Conservation (phyloP, 75 land plant species). For the Cupressus sempervirens region DNA sequence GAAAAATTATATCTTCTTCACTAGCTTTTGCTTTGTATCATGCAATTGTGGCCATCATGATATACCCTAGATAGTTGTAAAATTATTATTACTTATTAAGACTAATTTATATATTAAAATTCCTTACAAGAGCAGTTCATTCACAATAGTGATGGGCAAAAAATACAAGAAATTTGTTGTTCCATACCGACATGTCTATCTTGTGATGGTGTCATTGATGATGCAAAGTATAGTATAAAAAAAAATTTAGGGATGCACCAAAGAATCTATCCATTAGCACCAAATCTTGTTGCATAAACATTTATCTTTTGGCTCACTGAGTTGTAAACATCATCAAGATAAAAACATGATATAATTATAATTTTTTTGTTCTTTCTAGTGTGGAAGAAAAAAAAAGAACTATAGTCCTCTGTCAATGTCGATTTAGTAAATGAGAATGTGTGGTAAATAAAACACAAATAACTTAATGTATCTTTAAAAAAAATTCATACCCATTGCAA, state of each 20-base stretch:
- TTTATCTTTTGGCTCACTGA: background rate
- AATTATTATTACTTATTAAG: background rate
- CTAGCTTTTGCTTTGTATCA: conserved; percentile 19
- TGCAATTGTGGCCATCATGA: background rate
- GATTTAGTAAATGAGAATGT: background rate
- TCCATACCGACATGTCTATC: background rate
- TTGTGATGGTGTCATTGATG: conserved; percentile 29
- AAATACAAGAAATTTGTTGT: conserved; percentile 2
- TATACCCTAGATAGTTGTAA: conserved; percentile 6
- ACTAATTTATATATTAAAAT: background rate
- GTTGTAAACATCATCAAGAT: background rate
- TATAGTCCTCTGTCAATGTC: background rate
- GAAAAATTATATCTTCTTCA: conserved; percentile 9
- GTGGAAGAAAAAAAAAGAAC: background rate
- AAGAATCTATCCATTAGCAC: conserved; percentile 83
- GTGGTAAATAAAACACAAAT: background rate
- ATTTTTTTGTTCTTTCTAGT: background rate
- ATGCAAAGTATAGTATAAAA: conserved; percentile 69
- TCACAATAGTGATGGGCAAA: background rate
- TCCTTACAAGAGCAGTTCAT: background rate
- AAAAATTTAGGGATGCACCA: conserved; percentile 67
- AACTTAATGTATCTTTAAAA: background rate
- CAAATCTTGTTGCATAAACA: conserved; percentile 70
- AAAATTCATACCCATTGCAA: background rate
- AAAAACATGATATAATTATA: background rate